phyloP scores from a whole-genome alignment of 2,329 filamentous ascomycete genomes.

The Colletotrichum sp. region DNA sequence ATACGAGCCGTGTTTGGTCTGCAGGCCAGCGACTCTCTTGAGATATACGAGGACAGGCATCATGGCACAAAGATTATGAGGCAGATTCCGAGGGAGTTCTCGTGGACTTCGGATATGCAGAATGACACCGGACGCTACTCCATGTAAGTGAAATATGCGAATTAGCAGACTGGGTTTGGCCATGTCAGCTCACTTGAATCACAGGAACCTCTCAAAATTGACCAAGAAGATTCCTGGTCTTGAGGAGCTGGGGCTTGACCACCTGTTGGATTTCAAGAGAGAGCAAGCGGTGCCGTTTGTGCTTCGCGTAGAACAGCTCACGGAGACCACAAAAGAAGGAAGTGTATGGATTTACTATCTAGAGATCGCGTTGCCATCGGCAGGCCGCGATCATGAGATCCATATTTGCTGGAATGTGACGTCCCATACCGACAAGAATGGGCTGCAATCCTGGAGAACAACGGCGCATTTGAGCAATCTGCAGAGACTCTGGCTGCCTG shows the following conservation, averaged over 20 bases:
- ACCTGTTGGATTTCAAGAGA: background rate
- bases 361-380: background rate
- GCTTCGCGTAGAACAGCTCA: background rate
- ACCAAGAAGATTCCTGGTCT: background rate
- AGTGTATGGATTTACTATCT: background rate
- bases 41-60: background rate
- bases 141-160: background rate
- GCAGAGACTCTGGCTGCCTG: background rate
- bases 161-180: fast-evolving
- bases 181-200: background rate
- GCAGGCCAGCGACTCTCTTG: background rate
- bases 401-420: background rate
- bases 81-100: background rate
- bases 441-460: background rate
- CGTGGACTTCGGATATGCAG: background rate
- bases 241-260: background rate
- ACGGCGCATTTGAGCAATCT: background rate
- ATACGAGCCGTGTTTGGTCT: background rate
- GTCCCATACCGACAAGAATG: background rate
- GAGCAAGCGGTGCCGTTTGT: background rate
- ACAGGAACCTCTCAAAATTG: background rate
- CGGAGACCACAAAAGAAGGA: background rate
- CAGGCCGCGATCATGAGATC: background rate
- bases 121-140: background rate
- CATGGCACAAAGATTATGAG: background rate